Evolutionary conservation across 768 basidiomycete genomes (phyloP), one percentile per base, ranked within the genome.

Genomic region (Mycena rosella): DNA sequence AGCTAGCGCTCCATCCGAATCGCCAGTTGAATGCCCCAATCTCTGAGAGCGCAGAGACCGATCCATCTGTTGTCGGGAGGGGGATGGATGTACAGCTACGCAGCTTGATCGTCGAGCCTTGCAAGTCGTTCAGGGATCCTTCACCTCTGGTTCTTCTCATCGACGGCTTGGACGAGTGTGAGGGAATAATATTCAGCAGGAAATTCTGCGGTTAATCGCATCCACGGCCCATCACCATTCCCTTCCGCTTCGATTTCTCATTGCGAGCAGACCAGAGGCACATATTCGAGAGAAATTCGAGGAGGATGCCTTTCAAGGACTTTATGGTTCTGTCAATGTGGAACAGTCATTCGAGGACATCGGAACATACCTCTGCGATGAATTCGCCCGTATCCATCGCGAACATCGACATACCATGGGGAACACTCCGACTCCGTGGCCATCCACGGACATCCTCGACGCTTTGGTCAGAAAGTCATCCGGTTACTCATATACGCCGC

Each of bases 401-500:
- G 11, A 52, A 24, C 51, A 52, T 20, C 27, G 13, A 0, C 36
- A 38, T 4, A 62, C 51, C 2, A 62, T 62, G 60, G 14, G 11
- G 4, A 10, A 44, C 4, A 49, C 49, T 48, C 45, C 44, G 14
- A 17, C 24, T 1, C 60, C 60, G 0, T 61, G 60, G 60, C 49
- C 60, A 1, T 40, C 49, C 6, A 1, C 4, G 11, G 26, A 61
- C 1, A 22, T 53, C 6, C 1, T 61, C 1, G 20, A 40, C 18
- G 20, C 0, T 3, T n/a, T 53, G 27, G 60, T 47, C 5, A 10
- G 9, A 11, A 52, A 61, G 32, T 61, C 60, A 14, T 61, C 60
- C 5, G 60, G 60, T 5, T 60, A 60, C 17, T 60, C 60, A 61
- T 61, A 36, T 51, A 61, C 36, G 49, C 60, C 13, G 27, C 34